Base-by-base conservation (phyloP, 1,284 basidiomycete genomes). In the Heterobasidion irregulare region DNA sequence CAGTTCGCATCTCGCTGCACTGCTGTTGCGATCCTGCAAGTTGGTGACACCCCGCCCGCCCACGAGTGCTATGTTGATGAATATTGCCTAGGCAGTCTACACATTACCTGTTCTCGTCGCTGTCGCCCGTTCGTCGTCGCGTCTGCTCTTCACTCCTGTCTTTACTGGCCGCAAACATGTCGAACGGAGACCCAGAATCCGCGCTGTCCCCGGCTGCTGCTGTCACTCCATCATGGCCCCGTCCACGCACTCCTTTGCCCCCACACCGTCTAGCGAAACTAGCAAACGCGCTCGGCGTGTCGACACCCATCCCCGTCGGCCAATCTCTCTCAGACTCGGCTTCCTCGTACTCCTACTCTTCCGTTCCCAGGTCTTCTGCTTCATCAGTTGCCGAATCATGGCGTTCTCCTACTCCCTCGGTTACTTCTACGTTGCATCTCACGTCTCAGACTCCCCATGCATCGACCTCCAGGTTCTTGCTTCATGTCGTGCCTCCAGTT, bases 211-310 rank as follows among this genome's bases (percentile, higher is more conserved):
- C 43, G 16, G 4, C 5, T 10, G 38, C 57, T 8, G 19, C 8
- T 33, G 6, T 26, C 3, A 33, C 9, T 18, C 63, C 65, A 38
- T 61, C 72, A 64, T 85, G 84, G 84, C 72, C 72, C 6, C 79
- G 79, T 16, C 86, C 86, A 57, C 83, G 80, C 62, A 69, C 83
- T 38, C 89, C 89, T 3, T 72, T 92, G 12, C 70, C 87, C 6
- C 88, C 89, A 10, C 78, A 86, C 62, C 76, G 84, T 13, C 78
- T 92, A 6, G 89, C 87, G 46, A 88, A 86, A 61, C 75, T 92
- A 36, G 89, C 88, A 26, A 92, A 92, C 64, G 89, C 89, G 2
- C 79, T 92, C 46, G 89, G 89, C 53, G 81, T 92, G 33, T 77
- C 86, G 2, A 84, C 83, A 47, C 89, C 87, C 8, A 72, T 76